phyloP scores from a whole-genome alignment of 805 yeast species.

The Wickerhamia fluorescens region DNA sequence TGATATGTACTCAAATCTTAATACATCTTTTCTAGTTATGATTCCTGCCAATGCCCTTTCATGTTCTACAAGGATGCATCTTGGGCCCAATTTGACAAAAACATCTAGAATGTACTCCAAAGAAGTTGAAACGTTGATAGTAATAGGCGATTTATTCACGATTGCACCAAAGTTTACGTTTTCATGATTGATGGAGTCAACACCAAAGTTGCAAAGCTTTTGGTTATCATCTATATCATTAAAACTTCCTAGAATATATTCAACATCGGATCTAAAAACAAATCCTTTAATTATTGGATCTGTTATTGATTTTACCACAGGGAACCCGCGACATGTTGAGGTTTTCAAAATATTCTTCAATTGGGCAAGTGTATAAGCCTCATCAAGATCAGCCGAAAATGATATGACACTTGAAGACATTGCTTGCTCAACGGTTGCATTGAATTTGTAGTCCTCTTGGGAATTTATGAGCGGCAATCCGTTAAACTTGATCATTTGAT shows the following conservation, averaged over 20 bases:
- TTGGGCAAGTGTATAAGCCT: slow-evolving; percentile 21
- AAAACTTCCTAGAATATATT: slow-evolving; percentile 16
- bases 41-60: slow-evolving; percentile 61
- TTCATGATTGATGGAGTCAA: slow-evolving; percentile 6
- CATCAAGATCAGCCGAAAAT: slow-evolving; percentile 28
- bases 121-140: slow-evolving; percentile 45
- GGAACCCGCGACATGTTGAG: slow-evolving; percentile 42
- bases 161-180: slow-evolving; percentile 14
- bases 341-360: slow-evolving; percentile 26
- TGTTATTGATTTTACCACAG: slow-evolving; percentile 39
- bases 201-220: slow-evolving; percentile 13
- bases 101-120: slow-evolving; percentile 58
- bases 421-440: slow-evolving; percentile 43
- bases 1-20: slow-evolving; percentile 49
- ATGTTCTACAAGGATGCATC: slow-evolving; percentile 59
- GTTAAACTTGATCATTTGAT: slow-evolving; percentile 83
- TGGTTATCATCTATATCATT: slow-evolving; percentile 10
- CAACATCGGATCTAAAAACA: slow-evolving; percentile 37
- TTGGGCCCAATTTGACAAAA: slow-evolving; percentile 76
- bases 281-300: slow-evolving; percentile 39
- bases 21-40: slow-evolving; percentile 78
- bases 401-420: slow-evolving; percentile 45
- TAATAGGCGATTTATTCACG: slow-evolving; percentile 55
- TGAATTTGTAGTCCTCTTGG: slow-evolving; percentile 58
- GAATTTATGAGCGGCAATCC: slow-evolving; percentile 78